Percentiles rank a stretch among this genome's conserved stretches.
phyloP scores from a whole-genome alignment of 768 basidiomycete species.

The Leccinum barrowsii region DNA sequence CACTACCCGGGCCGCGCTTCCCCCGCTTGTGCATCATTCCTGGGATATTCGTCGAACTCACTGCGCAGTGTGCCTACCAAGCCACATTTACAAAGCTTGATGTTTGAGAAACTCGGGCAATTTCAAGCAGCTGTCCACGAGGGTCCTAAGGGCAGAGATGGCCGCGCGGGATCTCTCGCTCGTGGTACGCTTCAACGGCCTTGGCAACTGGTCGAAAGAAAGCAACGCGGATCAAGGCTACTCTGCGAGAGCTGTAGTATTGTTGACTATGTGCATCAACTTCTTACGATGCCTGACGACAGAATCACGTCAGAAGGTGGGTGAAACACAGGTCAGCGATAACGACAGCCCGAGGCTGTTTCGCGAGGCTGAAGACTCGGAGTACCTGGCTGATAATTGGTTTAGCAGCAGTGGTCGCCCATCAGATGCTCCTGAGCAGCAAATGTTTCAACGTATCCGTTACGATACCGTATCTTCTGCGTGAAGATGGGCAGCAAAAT shows the following conservation, averaged over 20 bases:
- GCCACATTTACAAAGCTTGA: too few species aligned
- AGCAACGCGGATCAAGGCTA: too few species aligned
- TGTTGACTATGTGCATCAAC: not conserved
- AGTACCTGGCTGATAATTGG: not conserved
- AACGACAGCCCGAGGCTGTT: not conserved
- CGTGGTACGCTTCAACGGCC: too few species aligned
- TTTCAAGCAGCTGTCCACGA: too few species aligned
- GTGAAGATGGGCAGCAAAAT: not conserved
- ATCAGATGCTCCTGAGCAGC: not conserved
- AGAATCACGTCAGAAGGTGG: not conserved
- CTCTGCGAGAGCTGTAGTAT: not conserved
- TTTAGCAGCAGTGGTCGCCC: not conserved
- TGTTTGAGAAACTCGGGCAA: too few species aligned
- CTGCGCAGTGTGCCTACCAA: too few species aligned
- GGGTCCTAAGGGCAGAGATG: too few species aligned
- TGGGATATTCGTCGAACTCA: too few species aligned
- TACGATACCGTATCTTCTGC: not conserved
- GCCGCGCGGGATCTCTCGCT: too few species aligned
- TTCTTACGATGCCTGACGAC: not conserved
- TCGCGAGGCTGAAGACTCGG: not conserved
- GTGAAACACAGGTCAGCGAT: not conserved
- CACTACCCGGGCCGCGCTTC: slow-evolving; percentile 43
- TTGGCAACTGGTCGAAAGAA: too few species aligned
- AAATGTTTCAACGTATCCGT: not conserved
- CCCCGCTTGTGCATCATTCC: slow-evolving; percentile 48